A percentile compares a stretch with the other conserved stretches of the same genome.
These are phyloP conservation scores for Tetrahymena malaccensis DNA, from an alignment of 73 alveolate species.

Conservation along the genomic window DNA sequence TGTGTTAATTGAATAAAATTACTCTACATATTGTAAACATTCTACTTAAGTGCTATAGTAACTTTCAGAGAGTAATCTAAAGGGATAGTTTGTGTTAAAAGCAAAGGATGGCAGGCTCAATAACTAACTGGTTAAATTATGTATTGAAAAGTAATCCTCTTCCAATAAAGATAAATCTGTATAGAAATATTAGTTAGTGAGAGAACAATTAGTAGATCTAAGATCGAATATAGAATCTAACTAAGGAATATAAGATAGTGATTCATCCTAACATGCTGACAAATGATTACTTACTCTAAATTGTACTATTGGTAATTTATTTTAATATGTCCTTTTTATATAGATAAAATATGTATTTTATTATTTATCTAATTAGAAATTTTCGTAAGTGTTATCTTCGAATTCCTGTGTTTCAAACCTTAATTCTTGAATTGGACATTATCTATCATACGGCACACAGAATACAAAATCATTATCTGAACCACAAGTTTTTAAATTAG, in stretches of 20 bases:
- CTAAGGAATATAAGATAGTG: not conserved
- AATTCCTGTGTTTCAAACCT: not conserved
- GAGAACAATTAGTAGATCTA: not conserved
- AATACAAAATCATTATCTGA: not conserved
- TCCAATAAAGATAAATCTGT: not conserved
- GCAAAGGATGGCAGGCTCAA: not conserved
- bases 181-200: not conserved
- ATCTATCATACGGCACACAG: not conserved
- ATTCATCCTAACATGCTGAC: not conserved
- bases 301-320: not conserved
- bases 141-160: not conserved
- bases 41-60: not conserved
- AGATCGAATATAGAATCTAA: not conserved
- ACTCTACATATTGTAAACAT: not conserved
- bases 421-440: not conserved
- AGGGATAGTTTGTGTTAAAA: not conserved
- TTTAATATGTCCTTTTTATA: not conserved
- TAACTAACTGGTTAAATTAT: not conserved
- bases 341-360: not conserved
- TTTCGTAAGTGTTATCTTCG: not conserved
- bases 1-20: not conserved
- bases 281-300: not conserved
- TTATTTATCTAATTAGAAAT: not conserved
- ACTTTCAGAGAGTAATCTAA: not conserved
- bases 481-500: not conserved